Base-by-base conservation (phyloP, 2,329 filamentous ascomycete genomes). In the Clonostachys rosea region DNA sequence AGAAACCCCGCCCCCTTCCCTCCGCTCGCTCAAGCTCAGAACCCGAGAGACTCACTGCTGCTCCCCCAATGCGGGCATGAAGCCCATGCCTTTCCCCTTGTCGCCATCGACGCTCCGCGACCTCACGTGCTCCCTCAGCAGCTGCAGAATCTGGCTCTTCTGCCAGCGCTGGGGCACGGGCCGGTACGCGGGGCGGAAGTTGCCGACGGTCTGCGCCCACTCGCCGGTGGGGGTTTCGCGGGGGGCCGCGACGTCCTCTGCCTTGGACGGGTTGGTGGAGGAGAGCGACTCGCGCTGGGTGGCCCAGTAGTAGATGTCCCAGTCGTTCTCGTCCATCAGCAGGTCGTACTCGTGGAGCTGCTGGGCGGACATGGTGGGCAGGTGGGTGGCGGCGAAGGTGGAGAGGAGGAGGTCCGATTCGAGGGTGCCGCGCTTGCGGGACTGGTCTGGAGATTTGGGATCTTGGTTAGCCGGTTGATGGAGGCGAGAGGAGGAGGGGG, bases 251-350 rank as follows among this genome's bases (percentile, higher is more conserved):
- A 60, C 57, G 44, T 65, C 59, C 18, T 54, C 52, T 54, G 70
- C 64, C 45, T 63, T 53, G 48, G 81, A 74, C n/a, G 48, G 47
- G 30, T 48, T 45, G 53, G 70, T 65, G 46, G 64, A 54, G 48
- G 81, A 74, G 46, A 74, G 66, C 34, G 81, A 56, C 53, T 67
- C 65, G 57, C 90, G 84, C 68, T 99, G 94, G 14, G 94, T 99
- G 5, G 89, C 90, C 94, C 94, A 99, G 78, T 99, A 99, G 77
- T 99, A 99, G 52, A 99, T 96, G 66, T 99, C 94, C 94, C 94
- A 99, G 73, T 99, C 94, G 69, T 99, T 99, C 72, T 99, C 94
- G 68, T 99, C 94, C 48, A 99, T 83, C 74, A 99, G 95, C 30
- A 79, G 74, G 66, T 97, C 92, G 73, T 94, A 97, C 68, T 95